Conservation (phyloP, 2,329 filamentous ascomycete genomes). For the Cytospora paraplurivora region DNA sequence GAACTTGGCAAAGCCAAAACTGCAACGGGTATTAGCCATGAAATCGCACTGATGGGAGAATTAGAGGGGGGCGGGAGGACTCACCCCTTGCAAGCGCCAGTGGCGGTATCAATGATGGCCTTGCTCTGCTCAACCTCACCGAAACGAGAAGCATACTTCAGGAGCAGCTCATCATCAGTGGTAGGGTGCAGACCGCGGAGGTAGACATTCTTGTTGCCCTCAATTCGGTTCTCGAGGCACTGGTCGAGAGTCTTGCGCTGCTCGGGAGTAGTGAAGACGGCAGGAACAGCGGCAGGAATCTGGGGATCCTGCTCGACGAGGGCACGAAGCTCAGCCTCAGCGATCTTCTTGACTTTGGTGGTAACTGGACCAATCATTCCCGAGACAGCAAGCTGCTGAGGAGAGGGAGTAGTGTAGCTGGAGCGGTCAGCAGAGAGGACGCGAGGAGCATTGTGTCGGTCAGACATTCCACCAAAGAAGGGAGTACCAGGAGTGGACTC, state of each 20-base stretch:
- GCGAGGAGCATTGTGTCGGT: conserved; percentile 61
- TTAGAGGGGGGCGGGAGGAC: too few relatives aligned
- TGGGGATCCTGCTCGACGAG: conserved; percentile 75
- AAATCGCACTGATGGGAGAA: background rate
- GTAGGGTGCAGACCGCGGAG: conserved; percentile 94
- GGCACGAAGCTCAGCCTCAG: conserved; percentile 60
- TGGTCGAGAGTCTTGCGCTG: conserved; percentile 89
- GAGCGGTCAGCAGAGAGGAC: conserved; percentile 62
- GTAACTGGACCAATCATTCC: conserved; percentile 43
- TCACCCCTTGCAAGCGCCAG: conserved; percentile 94
- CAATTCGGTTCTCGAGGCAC: conserved; percentile 87
- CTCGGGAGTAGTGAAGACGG: conserved; percentile 81
- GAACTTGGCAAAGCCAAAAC: conserved; percentile 98
- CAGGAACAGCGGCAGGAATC: conserved; percentile 86
- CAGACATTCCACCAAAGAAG: conserved; percentile 60
- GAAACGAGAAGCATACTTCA: conserved; percentile 81
- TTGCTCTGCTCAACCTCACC: conserved; percentile 96
- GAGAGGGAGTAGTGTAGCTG: conserved; percentile 67
- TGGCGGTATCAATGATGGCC: conserved; percentile 94
- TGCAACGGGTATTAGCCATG: conserved; percentile 44
- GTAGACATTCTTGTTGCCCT: conserved; percentile 96
- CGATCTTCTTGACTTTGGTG: conserved; percentile 44
- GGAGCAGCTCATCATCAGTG: conserved; percentile 88
- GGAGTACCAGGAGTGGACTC: conserved; percentile 69
- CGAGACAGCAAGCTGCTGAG: conserved; percentile 56